Percentiles rank a stretch among this genome's conserved stretches.
These are phyloP conservation scores for Yamadazyma sp. DNA, from an alignment of 1,139 yeast genomes.

Conservation along the genomic window DNA sequence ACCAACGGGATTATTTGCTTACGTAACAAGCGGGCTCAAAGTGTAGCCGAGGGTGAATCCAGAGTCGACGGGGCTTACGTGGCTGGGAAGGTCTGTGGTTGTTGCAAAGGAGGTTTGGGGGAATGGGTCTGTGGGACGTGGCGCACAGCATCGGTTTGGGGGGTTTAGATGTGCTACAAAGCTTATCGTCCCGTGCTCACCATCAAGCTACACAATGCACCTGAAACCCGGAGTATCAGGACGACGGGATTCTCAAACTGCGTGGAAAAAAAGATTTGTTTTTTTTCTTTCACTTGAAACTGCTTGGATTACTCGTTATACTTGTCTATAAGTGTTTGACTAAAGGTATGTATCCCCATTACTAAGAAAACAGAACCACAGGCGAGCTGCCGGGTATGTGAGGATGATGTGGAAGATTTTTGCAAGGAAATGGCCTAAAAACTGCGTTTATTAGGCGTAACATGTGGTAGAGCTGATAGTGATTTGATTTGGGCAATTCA, in stretches of 20 bases:
- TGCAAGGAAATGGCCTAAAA: neutral
- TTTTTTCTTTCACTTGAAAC: conserved; percentile 2
- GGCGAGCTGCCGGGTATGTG: neutral
- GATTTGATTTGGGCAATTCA: too few relatives aligned
- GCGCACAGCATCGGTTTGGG: too few relatives aligned
- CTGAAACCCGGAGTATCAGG: neutral
- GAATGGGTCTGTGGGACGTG: too few relatives aligned
- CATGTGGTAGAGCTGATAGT: too few relatives aligned
- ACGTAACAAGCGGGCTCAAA: neutral
- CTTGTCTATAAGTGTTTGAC: conserved; percentile 1
- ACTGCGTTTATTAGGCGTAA: too few relatives aligned
- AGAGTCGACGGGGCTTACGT: neutral
- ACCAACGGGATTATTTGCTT: neutral
- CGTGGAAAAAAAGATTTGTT: conserved; percentile 1
- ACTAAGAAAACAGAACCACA: too few relatives aligned
- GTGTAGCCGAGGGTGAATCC: neutral
- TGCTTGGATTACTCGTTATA: conserved; percentile 3
- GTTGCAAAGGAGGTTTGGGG: too few relatives aligned
- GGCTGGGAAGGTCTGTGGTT: too few relatives aligned
- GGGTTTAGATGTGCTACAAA: too few relatives aligned
- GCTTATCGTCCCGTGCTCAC: too few relatives aligned
- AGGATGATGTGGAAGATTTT: neutral
- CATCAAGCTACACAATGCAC: neutral
- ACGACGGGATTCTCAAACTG: neutral
- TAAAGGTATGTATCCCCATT: conserved; percentile 1